Base-by-base conservation (phyloP, 108 stramenopile species). In the Cyclotella choctawhatcheeana region DNA sequence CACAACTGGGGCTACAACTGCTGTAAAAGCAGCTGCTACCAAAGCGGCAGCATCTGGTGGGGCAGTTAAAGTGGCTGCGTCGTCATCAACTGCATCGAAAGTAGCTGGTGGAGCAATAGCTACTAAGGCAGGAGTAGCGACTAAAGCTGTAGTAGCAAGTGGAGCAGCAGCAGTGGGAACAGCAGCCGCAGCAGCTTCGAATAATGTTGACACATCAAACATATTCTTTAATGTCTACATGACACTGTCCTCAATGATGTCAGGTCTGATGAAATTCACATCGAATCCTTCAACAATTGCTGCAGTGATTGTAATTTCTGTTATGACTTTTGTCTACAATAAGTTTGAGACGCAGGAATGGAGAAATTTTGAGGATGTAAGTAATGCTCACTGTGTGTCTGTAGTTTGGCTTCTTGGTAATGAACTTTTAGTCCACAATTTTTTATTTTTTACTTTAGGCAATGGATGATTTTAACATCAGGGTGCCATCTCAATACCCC, bases 171-270 rank as follows among this genome's bases (percentile, higher is more conserved):
- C 27, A 31, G 55, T 31, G 14, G 55, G 2, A 29, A 12, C n/a
- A 14, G 55, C 55, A 1, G 55, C 55, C 0, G 29, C 55, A 29
- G 27, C 55, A 31, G 29, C 29, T 14, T 56, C 55, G 12, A 30
- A 30, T 30, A 56, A 10, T 30, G 29, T 56, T 2, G 55, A 56
- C 29, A 56, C 55, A 6, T 56, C 55, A 12, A 56, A 56, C n/a
- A 56, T 56, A 31, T 6, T 56, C 8, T 56, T 56, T 18, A 56
- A 56, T 30, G 55, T 56, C 29, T 56, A 56, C 55, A 56, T 56
- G 55, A 56, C 55, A 14, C 12, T 56, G 10, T 56, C 55, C 0
- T 56, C 55, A 14, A 56, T 56, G 55, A 27, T 56, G 2, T 56
- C 29, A 14, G 55, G 55, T 18, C 30, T 56, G 29, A 56, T 56